Evolutionary conservation across 2,329 filamentous ascomycete species (phyloP).

Genomic region (Teratosphaeria pseudoeucalypti): DNA sequence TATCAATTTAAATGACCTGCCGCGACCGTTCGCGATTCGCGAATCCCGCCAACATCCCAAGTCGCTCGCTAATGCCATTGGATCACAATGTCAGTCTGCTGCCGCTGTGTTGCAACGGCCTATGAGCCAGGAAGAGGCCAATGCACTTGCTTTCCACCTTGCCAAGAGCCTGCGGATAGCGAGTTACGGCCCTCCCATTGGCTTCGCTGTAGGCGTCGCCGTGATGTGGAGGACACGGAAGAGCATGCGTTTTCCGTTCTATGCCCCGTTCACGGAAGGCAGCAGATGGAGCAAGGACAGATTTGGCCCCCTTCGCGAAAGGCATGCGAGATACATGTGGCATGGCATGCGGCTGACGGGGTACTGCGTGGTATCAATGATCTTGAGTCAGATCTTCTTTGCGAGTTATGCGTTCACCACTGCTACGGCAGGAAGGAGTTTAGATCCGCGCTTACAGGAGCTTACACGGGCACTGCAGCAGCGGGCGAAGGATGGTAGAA

Average conservation of each 20-base stretch:
- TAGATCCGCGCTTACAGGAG: slow-evolving; percentile 32
- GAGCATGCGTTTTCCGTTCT: slow-evolving; percentile 33
- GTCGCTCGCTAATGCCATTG: slow-evolving; percentile 23
- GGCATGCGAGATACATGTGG: slow-evolving; percentile 23
- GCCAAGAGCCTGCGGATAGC: slow-evolving; percentile 28
- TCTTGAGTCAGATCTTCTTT: slow-evolving; percentile 25
- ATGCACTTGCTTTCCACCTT: slow-evolving; percentile 32
- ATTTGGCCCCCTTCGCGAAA: slow-evolving; percentile 22
- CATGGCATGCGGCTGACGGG: slow-evolving; percentile 20
- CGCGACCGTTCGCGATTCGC: slow-evolving; percentile 27
- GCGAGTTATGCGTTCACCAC: slow-evolving; percentile 24
- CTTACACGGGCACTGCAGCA: slow-evolving; percentile 28
- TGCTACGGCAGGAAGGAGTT: slow-evolving; percentile 24
- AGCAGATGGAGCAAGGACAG: slow-evolving; percentile 30
- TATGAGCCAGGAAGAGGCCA: slow-evolving; percentile 31
- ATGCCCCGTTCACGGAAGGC: slow-evolving; percentile 26
- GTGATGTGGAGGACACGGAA: slow-evolving; percentile 26
- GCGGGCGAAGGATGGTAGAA: slow-evolving; percentile 15
- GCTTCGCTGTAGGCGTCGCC: slow-evolving; percentile 23
- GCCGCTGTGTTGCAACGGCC: slow-evolving; percentile 26
- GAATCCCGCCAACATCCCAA: slow-evolving; percentile 21
- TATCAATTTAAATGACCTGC: slow-evolving; percentile 30
- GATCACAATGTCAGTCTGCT: slow-evolving; percentile 19
- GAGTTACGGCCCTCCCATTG: slow-evolving; percentile 29
- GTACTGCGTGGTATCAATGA: slow-evolving; percentile 22